Percentiles rank a stretch among this genome's conserved stretches.
Conservation (phyloP, 2,329 filamentous ascomycete species). For the Ophiognomonia clavigignenti-juglandacearum region DNA sequence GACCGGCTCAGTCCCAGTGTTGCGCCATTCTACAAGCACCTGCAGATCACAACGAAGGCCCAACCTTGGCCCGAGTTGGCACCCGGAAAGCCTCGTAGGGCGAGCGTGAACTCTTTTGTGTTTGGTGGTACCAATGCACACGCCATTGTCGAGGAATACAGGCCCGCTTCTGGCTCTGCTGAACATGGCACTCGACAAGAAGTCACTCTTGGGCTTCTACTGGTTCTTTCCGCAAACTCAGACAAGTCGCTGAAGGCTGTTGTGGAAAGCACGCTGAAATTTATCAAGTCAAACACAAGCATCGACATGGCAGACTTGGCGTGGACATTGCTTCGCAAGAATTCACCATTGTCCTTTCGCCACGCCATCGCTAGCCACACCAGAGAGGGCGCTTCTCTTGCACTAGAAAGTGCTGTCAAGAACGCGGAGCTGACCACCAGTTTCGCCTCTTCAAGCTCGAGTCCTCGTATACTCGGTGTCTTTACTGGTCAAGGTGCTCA, state of each 20-base stretch:
- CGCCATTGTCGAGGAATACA: slow-evolving; percentile 4
- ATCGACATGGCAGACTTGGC: slow-evolving; percentile 18
- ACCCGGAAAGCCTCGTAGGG: neutral
- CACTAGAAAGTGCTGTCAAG: neutral
- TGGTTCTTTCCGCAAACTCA: neutral
- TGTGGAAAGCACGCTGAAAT: slow-evolving; percentile 21
- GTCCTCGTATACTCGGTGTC: slow-evolving; percentile 11
- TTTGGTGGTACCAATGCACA: slow-evolving; percentile 10
- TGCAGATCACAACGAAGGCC: slow-evolving; percentile 15
- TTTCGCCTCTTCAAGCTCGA: neutral
- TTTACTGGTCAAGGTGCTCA: slow-evolving; percentile 24
- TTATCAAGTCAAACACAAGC: slow-evolving; percentile 17
- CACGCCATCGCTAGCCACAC: slow-evolving; percentile 17
- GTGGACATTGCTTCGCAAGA: slow-evolving; percentile 21
- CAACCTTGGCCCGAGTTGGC: slow-evolving; percentile 20
- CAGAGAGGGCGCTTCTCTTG: neutral
- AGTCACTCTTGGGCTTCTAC: neutral
- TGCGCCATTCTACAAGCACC: slow-evolving; percentile 21
- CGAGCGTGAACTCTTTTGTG: slow-evolving; percentile 7
- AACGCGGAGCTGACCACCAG: neutral
- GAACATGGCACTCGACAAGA: neutral
- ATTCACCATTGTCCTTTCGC: slow-evolving; percentile 21
- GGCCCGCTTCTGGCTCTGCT: neutral
- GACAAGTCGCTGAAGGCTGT: neutral
- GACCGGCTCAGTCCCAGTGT: slow-evolving; percentile 29